phyloP scores from a whole-genome alignment of 192 early-diverging fungal species.

The Coemansia sp. region DNA sequence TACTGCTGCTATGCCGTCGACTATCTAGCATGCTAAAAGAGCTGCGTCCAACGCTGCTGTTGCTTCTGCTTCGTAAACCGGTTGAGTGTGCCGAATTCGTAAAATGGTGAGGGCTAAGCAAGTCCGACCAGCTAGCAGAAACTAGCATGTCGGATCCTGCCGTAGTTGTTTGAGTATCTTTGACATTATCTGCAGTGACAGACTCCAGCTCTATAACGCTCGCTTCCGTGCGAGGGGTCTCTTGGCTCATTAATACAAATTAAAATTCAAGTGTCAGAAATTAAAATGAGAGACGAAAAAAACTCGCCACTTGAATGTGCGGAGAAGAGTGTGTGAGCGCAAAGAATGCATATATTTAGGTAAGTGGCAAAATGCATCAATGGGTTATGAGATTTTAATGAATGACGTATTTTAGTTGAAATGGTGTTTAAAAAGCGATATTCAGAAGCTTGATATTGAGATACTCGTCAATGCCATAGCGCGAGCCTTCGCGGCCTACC shows the following conservation, averaged over 20 bases:
- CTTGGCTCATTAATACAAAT: conserved; percentile 8
- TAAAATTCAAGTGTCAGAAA: neutral
- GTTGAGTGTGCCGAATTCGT: neutral
- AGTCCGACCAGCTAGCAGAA: neutral
- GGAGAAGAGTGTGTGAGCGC: too few species aligned
- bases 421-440: conserved; percentile 16
- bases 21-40: neutral
- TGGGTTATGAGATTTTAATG: too few species aligned
- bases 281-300: neutral
- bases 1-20: neutral
- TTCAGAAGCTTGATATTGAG: conserved; percentile 45
- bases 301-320: too few species aligned
- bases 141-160: neutral
- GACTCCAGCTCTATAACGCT: conserved; percentile 3
- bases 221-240: neutral
- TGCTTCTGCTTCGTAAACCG: conserved; percentile 1
- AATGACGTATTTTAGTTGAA: too few species aligned
- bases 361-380: too few species aligned
- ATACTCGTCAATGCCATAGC: conserved; percentile 54
- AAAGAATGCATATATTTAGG: too few species aligned
- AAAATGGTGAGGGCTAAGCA: conserved; percentile 5
- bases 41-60: conserved; percentile 1
- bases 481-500: conserved; percentile 57
- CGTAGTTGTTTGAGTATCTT: neutral
- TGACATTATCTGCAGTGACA: neutral